A percentile compares a stretch with the other conserved stretches of the same genome.
These are phyloP conservation scores for Calocybe cyanea DNA, from an alignment of 768 basidiomycete species.

Conservation along the genomic window DNA sequence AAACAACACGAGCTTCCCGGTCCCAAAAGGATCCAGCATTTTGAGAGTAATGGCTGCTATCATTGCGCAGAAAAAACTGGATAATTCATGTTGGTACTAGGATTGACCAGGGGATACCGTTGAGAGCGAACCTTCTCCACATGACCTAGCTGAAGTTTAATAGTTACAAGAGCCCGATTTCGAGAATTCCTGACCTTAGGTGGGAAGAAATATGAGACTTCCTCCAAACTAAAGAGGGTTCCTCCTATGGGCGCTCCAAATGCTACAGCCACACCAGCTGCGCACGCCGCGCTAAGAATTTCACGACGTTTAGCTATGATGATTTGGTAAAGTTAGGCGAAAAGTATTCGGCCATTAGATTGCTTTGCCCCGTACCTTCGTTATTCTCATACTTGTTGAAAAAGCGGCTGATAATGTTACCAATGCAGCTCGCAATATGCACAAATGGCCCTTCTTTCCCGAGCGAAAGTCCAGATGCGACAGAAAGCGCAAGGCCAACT, in stretches of 20 bases:
- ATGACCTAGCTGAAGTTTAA: slow-evolving; percentile 53
- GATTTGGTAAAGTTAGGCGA: slow-evolving; percentile 4
- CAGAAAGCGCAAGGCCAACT: slow-evolving; percentile 83
- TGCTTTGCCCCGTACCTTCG: slow-evolving; percentile 85
- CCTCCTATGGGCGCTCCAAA: slow-evolving; percentile 97
- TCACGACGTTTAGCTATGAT: slow-evolving; percentile 83
- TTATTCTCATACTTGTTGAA: slow-evolving; percentile 91
- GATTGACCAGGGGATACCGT: slow-evolving; percentile 18
- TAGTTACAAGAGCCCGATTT: neutral
- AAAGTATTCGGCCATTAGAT: too few relatives aligned
- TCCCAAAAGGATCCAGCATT: slow-evolving; percentile 93
- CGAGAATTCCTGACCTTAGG: slow-evolving; percentile 57
- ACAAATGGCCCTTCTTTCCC: slow-evolving; percentile 76
- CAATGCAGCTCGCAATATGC: slow-evolving; percentile 89
- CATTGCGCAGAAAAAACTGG: slow-evolving; percentile 96
- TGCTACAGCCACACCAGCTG: slow-evolving; percentile 95
- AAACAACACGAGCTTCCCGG: slow-evolving; percentile 90
- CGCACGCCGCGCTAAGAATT: slow-evolving; percentile 92
- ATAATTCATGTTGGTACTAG: slow-evolving; percentile 17
- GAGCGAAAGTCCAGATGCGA: slow-evolving; percentile 87
- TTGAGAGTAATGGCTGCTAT: slow-evolving; percentile 93
- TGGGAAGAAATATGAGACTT: slow-evolving; percentile 96
- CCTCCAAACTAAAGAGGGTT: slow-evolving; percentile 89
- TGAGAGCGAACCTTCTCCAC: slow-evolving; percentile 75
- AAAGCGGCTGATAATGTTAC: slow-evolving; percentile 87